phyloP scores from a whole-genome alignment of 1,139 yeast genomes.

The Saccharomycopsis hybrid region DNA sequence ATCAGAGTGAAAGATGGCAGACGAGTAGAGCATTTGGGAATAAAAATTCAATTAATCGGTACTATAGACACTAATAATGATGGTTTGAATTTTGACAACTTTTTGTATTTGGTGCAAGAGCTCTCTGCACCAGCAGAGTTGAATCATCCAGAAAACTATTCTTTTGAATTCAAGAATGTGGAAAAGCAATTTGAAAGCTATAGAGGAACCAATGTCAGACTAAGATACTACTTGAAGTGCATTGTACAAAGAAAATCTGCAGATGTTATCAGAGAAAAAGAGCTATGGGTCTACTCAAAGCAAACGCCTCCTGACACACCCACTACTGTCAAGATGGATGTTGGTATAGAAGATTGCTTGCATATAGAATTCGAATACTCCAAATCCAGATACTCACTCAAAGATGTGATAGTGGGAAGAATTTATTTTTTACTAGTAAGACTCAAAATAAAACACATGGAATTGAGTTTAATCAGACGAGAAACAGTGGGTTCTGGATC shows the following conservation, averaged over 20 bases:
- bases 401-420: slow-evolving; percentile 90
- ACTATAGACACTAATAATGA: slow-evolving; percentile 59
- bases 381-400: slow-evolving; percentile 74
- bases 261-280: slow-evolving; percentile 71
- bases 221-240: slow-evolving; percentile 80
- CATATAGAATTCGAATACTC: slow-evolving; percentile 96
- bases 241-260: slow-evolving; percentile 73
- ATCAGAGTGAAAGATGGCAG: slow-evolving; percentile 85
- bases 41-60: slow-evolving; percentile 84
- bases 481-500: slow-evolving; percentile 87
- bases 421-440: slow-evolving; percentile 84
- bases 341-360: slow-evolving; percentile 92
- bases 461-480: slow-evolving; percentile 73
- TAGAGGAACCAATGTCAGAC: slow-evolving; percentile 76
- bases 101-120: slow-evolving; percentile 84
- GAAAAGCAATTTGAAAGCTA: slow-evolving; percentile 94
- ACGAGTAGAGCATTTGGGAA: slow-evolving; percentile 82
- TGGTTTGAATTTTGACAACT: slow-evolving; percentile 56
- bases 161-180: slow-evolving; percentile 85
- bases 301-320: slow-evolving; percentile 33
- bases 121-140: slow-evolving; percentile 86
- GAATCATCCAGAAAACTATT: slow-evolving; percentile 76
- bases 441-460: slow-evolving; percentile 93
- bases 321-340: slow-evolving; percentile 79
- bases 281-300: slow-evolving; percentile 67